phyloP scores from a whole-genome alignment of 2,329 filamentous ascomycete species.

The Raffaelea albimanens region DNA sequence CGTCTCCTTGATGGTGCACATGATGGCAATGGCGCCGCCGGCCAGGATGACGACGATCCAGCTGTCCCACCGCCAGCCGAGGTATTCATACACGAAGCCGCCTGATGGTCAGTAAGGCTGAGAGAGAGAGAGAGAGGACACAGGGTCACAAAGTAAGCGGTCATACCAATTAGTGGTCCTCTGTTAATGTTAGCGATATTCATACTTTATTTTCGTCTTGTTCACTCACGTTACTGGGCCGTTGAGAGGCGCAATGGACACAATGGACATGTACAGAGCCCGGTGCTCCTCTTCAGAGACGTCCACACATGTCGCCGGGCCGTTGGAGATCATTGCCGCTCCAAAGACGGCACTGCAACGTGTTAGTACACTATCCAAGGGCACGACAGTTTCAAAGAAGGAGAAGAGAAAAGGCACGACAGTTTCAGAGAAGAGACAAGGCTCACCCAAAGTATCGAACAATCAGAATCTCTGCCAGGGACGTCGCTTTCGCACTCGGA shows the following conservation, averaged over 20 bases:
- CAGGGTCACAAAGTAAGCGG: background rate
- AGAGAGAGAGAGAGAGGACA: background rate
- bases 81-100: constrained; percentile 65
- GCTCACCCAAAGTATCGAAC: constrained; percentile 61
- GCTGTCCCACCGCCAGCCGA: constrained; percentile 84
- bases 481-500: constrained; percentile 58
- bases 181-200: constrained; percentile 20
- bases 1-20: constrained; percentile 60
- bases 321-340: constrained; percentile 73
- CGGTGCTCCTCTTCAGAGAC: constrained; percentile 73
- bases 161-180: constrained; percentile 58
- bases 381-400: constrained; percentile 3
- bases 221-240: constrained; percentile 39
- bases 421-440: constrained; percentile 13
- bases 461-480: constrained; percentile 53
- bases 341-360: constrained; percentile 21
- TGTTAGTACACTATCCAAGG: no score
- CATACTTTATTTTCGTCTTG: no score
- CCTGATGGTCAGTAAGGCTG: constrained; percentile 3
- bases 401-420: background rate
- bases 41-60: constrained; percentile 71
- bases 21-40: constrained; percentile 49
- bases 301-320: constrained; percentile 74
- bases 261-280: constrained; percentile 74
- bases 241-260: constrained; percentile 77